Conservation (phyloP, 345 rosid genomes). For the Aurinia saxatilis region DNA sequence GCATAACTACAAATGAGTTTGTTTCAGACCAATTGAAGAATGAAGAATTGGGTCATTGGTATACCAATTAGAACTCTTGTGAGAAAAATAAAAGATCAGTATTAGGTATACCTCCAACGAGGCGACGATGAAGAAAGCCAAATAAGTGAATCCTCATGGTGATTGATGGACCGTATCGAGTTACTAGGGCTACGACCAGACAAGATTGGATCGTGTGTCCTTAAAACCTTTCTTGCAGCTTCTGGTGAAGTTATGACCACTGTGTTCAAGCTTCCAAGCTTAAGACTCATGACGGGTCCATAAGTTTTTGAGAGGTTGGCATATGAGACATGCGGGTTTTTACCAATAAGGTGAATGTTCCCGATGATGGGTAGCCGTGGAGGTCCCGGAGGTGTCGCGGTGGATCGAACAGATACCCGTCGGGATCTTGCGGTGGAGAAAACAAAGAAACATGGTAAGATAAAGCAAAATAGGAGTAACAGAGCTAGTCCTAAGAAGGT, state of each 20-base stretch:
- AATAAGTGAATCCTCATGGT: conserved; percentile 19
- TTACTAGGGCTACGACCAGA: conserved; percentile 17
- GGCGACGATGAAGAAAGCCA: conserved; percentile 25
- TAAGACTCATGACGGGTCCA: conserved; percentile 42
- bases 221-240: conserved; percentile 23
- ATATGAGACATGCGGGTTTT: conserved; percentile 30
- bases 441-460: conserved; percentile 8
- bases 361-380: conserved; percentile 32
- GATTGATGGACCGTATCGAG: conserved; percentile 6
- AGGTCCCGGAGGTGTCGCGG: conserved; percentile 26
- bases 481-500: background rate
- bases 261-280: conserved; percentile 15
- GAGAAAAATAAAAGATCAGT: too few relatives aligned
- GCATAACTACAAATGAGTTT: background rate
- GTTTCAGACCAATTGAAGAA: too few relatives aligned
- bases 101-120: conserved; percentile 30
- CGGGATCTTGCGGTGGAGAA: background rate
- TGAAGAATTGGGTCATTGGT: background rate
- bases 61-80: too few relatives aligned
- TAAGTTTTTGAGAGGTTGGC: conserved; percentile 29
- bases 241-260: conserved; percentile 23
- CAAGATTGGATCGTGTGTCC: conserved; percentile 28
- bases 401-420: background rate
- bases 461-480: conserved; percentile 5
- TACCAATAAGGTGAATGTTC: conserved; percentile 35